Base-by-base conservation (phyloP, 441 rosid species). In the Adansonia rubrostipa region DNA sequence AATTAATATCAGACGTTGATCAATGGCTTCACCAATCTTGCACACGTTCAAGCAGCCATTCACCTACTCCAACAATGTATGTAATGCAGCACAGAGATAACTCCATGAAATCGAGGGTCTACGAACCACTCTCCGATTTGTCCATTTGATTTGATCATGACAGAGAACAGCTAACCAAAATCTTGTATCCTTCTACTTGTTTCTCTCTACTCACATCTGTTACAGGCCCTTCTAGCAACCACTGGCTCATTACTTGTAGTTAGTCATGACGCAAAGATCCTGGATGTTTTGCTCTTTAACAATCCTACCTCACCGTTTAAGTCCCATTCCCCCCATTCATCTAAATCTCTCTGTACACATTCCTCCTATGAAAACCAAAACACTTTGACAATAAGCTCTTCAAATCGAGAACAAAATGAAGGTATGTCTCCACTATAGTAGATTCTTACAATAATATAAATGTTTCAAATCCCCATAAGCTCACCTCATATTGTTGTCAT, bases 121-220 rank as follows among this genome's bases (percentile, higher is more conserved):
- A 65, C 50, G 44, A 86, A 78, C 86, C 74, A 82, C 87, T 87
- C 86, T 83, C 82, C 84, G 81, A 83, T 84, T 78, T 79, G 84
- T 80, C 83, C 74, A 76, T 77, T 85, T 87, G 93, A 89, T 89
- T 89, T 88, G 91, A 92, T 83, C 80, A 79, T 85, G 95, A 90
- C 80, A 90, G 81, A 82, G 92, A 87, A 86, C 71, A 85, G 87
- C 97, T 86, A 92, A 88, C 95, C 84, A 78, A 84, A 86, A 81
- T 82, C 86, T 88, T 92, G 98, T 91, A 88, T 83, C 86, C 82
- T 86, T 90, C 94, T 85, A 70, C 77, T 87, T 90, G 94, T 88
- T 85, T 82, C 87, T 86, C 84, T 86, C 87, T 83, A 76, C 73
- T 82, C 40, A 76, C 76, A 82, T 80, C 85, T 83, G 72, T 79